These are phyloP conservation scores for Hypoxylon rickii DNA, from an alignment of 495 filamentous ascomycete species.

Conservation along the genomic window DNA sequence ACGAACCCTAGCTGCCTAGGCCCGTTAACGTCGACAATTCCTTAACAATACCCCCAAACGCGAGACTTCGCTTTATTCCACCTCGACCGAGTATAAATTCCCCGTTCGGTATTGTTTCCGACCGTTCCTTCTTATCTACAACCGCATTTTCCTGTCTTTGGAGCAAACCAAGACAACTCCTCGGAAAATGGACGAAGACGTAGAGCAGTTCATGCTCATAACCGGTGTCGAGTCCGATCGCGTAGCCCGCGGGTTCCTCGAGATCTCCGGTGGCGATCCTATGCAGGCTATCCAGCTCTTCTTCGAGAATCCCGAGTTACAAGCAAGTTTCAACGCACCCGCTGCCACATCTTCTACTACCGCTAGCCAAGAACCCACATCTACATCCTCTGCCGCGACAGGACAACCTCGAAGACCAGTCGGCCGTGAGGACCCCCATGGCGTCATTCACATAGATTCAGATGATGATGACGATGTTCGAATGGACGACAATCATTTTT, in stretches of 20 bases:
- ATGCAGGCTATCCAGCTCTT: slow-evolving; percentile 87
- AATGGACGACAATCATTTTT: slow-evolving; percentile 41
- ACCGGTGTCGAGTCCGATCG: slow-evolving; percentile 61
- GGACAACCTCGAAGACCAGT: slow-evolving; percentile 31
- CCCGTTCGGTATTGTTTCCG: too few relatives aligned
- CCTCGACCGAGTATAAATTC: background rate
- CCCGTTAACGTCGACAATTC: background rate
- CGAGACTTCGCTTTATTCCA: background rate
- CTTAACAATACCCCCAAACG: background rate
- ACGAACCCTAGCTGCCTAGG: background rate
- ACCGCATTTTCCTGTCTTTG: background rate
- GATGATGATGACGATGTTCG: slow-evolving; percentile 64
- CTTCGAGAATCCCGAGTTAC: slow-evolving; percentile 78
- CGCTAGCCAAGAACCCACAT: slow-evolving; percentile 14
- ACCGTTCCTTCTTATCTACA: background rate
- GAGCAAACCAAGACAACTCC: slow-evolving; percentile 10
- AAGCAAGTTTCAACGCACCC: slow-evolving; percentile 50
- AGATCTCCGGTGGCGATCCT: slow-evolving; percentile 78
- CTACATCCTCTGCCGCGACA: slow-evolving; percentile 28
- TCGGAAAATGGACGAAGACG: slow-evolving; percentile 71
- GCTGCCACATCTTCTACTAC: slow-evolving; percentile 39
- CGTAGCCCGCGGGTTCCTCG: slow-evolving; percentile 76
- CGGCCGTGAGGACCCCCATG: slow-evolving; percentile 58
- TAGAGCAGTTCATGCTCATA: slow-evolving; percentile 66
- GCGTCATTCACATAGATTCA: slow-evolving; percentile 73